phyloP scores from a whole-genome alignment of 2,329 filamentous ascomycete species.

The Drechmeria coniospora region DNA sequence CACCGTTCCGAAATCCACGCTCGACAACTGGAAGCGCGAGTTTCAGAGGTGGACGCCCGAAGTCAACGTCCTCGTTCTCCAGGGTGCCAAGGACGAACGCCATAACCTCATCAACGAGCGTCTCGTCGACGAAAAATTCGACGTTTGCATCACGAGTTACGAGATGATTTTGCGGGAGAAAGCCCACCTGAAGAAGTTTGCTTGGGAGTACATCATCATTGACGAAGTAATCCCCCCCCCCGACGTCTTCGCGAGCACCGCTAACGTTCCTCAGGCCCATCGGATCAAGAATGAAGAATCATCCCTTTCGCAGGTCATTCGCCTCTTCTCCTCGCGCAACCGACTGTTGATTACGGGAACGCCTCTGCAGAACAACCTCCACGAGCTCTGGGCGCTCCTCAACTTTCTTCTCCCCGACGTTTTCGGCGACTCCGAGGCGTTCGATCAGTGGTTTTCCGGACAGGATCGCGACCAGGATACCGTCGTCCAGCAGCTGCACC shows the following conservation, averaged over 20 bases:
- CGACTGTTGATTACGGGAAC: conserved; percentile 92
- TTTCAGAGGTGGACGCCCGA: conserved; percentile 91
- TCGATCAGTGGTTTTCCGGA: conserved; percentile 94
- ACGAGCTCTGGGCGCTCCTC: conserved; percentile 92
- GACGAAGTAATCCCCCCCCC: conserved; percentile 43
- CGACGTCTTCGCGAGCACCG: background rate
- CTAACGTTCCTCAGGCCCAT: conserved; percentile 40
- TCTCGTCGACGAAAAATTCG: conserved; percentile 87
- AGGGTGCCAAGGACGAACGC: conserved; percentile 90
- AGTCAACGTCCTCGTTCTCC: conserved; percentile 82
- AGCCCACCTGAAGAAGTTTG: conserved; percentile 86
- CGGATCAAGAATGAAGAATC: conserved; percentile 99
- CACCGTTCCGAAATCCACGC: conserved; percentile 86
- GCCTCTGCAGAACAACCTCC: conserved; percentile 91
- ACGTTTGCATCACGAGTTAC: conserved; percentile 96
- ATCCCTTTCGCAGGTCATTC: conserved; percentile 88
- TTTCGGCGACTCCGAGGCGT: conserved; percentile 90
- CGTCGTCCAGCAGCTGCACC: conserved; percentile 89
- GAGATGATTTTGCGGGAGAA: conserved; percentile 98
- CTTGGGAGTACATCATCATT: conserved; percentile 99
- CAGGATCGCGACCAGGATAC: conserved; percentile 86
- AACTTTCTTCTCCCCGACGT: conserved; percentile 98
- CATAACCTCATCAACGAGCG: conserved; percentile 77
- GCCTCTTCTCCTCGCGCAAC: conserved; percentile 89
- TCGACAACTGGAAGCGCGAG: conserved; percentile 97